Percentiles rank a stretch among this genome's conserved stretches.
phyloP scores from a whole-genome alignment of 805 yeast species.

The Hanseniaspora lindneri region DNA sequence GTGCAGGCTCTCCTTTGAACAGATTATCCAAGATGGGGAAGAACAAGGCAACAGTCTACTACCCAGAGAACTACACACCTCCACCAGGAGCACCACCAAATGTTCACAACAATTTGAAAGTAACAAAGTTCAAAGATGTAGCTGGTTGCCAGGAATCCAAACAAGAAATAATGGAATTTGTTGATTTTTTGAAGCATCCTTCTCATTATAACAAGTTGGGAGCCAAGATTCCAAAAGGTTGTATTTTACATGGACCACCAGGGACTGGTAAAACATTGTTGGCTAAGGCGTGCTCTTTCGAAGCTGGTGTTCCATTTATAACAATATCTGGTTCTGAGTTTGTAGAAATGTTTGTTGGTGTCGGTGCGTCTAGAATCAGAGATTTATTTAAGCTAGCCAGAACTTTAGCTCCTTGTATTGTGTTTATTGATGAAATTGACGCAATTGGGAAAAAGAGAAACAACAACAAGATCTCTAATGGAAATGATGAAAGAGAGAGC shows the following conservation, averaged over 20 bases:
- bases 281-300: conserved; percentile 98
- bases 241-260: conserved; percentile 94
- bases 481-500: conserved; percentile 94
- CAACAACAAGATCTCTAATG: conserved; percentile 19
- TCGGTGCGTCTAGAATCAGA: conserved; percentile 95
- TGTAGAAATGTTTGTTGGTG: conserved; percentile 98
- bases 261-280: conserved; percentile 97
- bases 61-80: conserved; percentile 12
- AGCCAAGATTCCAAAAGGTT: conserved; percentile 97
- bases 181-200: conserved; percentile 82
- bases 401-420: conserved; percentile 85
- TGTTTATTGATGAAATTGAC: conserved; percentile 97
- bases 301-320: conserved; percentile 93
- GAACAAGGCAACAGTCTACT: conserved; percentile 48
- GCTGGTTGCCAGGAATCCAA: conserved; percentile 97
- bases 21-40: conserved; percentile 59
- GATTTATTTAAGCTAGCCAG: conserved; percentile 88
- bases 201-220: conserved; percentile 82
- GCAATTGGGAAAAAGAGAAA: conserved; percentile 90
- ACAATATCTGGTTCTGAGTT: conserved; percentile 96
- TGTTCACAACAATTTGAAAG: conserved; percentile 22
- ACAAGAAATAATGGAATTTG: conserved; percentile 96
- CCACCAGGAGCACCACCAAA: conserved; percentile 14
- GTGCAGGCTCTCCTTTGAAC: conserved; percentile 57
- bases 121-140: conserved; percentile 81